phyloP scores from a whole-genome alignment of 139 green algal genomes.

The Picochlorum sp. region DNA sequence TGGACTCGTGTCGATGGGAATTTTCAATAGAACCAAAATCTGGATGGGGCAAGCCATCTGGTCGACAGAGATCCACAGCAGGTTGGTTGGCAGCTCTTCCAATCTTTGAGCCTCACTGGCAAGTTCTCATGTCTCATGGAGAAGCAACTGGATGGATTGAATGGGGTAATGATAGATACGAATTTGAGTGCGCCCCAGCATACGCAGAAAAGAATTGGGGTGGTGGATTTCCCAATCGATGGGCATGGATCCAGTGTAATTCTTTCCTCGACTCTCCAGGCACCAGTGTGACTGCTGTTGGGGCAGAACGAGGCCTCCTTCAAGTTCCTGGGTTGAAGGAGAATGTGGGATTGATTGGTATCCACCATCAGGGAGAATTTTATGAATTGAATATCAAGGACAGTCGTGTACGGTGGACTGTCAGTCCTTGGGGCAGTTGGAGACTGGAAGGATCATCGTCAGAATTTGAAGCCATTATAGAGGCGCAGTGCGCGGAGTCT shows the following conservation, averaged over 20 bases:
- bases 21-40: slow-evolving; percentile 50
- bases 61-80: slow-evolving; percentile 67
- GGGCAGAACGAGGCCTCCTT: slow-evolving; percentile 42
- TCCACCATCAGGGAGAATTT: slow-evolving; percentile 68
- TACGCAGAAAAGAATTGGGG: slow-evolving; percentile 98
- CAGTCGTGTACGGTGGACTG: slow-evolving; percentile 66
- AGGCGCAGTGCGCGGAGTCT: slow-evolving; percentile 42
- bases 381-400: slow-evolving; percentile 86
- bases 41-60: slow-evolving; percentile 67
- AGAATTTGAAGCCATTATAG: slow-evolving; percentile 68
- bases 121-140: slow-evolving; percentile 85
- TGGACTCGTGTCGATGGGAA: slow-evolving; percentile 49
- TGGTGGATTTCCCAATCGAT: slow-evolving; percentile 84
- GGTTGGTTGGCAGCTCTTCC: slow-evolving; percentile 86
- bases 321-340: slow-evolving; percentile 66
- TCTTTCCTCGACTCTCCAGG: slow-evolving; percentile 62
- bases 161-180: slow-evolving; percentile 68
- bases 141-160: slow-evolving; percentile 78
- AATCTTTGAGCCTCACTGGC: slow-evolving; percentile 97
- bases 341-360: slow-evolving; percentile 83
- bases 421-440: slow-evolving; percentile 78
- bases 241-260: slow-evolving; percentile 95
- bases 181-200: slow-evolving; percentile 59
- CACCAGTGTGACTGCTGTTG: slow-evolving; percentile 76
- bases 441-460: slow-evolving; percentile 26